Evolutionary conservation across 2,329 filamentous ascomycete genomes (phyloP), one percentile per base, ranked within the genome.

Genomic region (Drechmeria coniospora): DNA sequence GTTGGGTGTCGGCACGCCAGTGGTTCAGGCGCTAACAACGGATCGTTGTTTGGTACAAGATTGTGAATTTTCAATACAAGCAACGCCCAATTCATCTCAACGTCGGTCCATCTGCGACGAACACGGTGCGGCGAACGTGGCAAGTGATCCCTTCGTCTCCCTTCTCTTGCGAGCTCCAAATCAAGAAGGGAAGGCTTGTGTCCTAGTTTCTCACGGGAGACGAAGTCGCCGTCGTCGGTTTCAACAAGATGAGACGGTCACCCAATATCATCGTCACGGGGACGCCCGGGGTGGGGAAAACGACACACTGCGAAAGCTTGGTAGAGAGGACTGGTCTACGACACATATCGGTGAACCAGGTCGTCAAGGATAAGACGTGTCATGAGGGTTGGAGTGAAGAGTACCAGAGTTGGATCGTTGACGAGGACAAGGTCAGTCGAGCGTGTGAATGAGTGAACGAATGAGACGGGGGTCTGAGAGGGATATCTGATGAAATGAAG

Each of bases 211-310:
- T n/a, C n/a, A n/a, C n/a, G n/a, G n/a, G n/a, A n/a, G n/a, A n/a
- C n/a, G n/a, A n/a, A n/a, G n/a, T n/a, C n/a, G n/a, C n/a, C n/a
- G n/a, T n/a, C n/a, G n/a, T n/a, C n/a, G n/a, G 20, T 11, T 9
- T 21, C 32, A 28, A 55, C 40, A n/a, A n/a, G 31, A 55, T 59
- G 48, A 60, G 72, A 40, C 57, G 49, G 17, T 56, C 57, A 36
- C 90, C 90, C 17, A 98, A 95, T 53, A 83, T 98, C 45, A 79
- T 98, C 41, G 67, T 98, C 39, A 95, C 90, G 22, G 90, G 90
- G 38, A 98, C 90, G 13, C 90, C 90, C 1, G 90, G 90, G 30
- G 83, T 92, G 16, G 90, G 90, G 46, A 98, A 98, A 61, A 93
- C 86, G 12, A 92, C 81, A 6, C 86, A 93, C 51, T 82, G 80